phyloP scores from a whole-genome alignment of 805 yeast species.

The Wickerhamomyces rabaulensis region DNA sequence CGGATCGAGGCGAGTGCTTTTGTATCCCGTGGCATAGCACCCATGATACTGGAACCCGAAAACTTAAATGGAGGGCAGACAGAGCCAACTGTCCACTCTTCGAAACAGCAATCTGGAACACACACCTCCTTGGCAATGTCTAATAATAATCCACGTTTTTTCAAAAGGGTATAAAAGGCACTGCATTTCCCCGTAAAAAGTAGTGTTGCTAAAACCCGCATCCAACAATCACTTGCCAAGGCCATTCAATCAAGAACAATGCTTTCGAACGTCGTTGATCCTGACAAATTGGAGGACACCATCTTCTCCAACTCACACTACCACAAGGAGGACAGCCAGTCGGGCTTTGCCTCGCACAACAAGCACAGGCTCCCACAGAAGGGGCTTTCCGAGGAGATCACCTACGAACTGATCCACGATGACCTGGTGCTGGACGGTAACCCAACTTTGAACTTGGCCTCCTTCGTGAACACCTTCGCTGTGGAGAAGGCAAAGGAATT shows the following conservation, averaged over 20 bases:
- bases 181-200: not conserved
- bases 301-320: constrained; percentile 23
- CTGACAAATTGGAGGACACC: constrained; percentile 27
- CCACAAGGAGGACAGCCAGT: constrained; percentile 11
- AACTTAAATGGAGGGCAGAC: too few species aligned
- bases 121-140: too few species aligned
- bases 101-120: too few species aligned
- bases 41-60: too few species aligned
- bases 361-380: constrained; percentile 56
- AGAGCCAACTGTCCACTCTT: too few species aligned
- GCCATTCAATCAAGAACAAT: constrained; percentile 6
- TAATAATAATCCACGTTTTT: too few species aligned
- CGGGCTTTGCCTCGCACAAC: constrained; percentile 19
- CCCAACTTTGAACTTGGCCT: constrained; percentile 80
- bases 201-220: not conserved
- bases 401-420: constrained; percentile 61
- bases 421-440: constrained; percentile 80
- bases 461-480: constrained; percentile 77
- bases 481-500: constrained; percentile 50
- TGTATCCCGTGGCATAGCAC: too few species aligned
- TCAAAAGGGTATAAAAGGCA: not conserved
- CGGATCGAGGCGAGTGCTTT: too few species aligned
- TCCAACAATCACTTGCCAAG: not conserved
- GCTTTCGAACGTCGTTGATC: constrained; percentile 24
- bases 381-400: constrained; percentile 47